phyloP scores from a whole-genome alignment of 495 filamentous ascomycete genomes.

The Chaetomium fimeti region DNA sequence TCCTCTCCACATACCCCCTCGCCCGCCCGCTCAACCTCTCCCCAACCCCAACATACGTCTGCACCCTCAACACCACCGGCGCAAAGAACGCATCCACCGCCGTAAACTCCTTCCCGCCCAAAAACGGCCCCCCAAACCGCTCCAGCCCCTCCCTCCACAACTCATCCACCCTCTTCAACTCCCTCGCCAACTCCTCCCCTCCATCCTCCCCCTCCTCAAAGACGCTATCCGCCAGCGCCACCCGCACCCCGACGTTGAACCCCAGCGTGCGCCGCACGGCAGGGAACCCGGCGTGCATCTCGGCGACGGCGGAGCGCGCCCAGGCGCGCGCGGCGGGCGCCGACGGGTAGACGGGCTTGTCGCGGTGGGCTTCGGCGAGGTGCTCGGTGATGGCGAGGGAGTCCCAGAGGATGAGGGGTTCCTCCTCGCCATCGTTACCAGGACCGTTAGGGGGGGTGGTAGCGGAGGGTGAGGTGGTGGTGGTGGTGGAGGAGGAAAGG shows the following conservation, averaged over 20 bases:
- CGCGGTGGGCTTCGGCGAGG: constrained; percentile 49
- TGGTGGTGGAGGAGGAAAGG: not conserved
- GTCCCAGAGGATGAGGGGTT: constrained; percentile 41
- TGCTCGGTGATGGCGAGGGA: constrained; percentile 57
- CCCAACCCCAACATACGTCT: constrained; percentile 31
- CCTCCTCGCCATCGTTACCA: not conserved
- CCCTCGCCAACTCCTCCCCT: constrained; percentile 26
- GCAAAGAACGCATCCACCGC: constrained; percentile 47
- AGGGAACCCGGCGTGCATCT: constrained; percentile 58
- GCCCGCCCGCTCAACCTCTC: constrained; percentile 23
- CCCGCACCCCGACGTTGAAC: constrained; percentile 48
- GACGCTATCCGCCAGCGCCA: constrained; percentile 26
- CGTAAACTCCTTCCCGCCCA: constrained; percentile 41
- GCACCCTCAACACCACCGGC: constrained; percentile 38
- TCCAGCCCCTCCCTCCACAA: constrained; percentile 43
- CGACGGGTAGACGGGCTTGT: constrained; percentile 47
- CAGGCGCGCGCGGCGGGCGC: constrained; percentile 39
- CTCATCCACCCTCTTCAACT: constrained; percentile 36
- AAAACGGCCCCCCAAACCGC: constrained; percentile 40
- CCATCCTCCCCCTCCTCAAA: constrained; percentile 13
- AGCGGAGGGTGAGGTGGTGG: not conserved
- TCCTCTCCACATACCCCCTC: constrained; percentile 26
- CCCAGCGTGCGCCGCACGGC: constrained; percentile 45
- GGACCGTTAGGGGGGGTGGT: not conserved
- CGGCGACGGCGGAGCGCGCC: constrained; percentile 50